Evolutionary conservation across 78 protist species (phyloP), one percentile per base, ranked within the genome.

Genomic region (Dictyostelium firmibasis): DNA sequence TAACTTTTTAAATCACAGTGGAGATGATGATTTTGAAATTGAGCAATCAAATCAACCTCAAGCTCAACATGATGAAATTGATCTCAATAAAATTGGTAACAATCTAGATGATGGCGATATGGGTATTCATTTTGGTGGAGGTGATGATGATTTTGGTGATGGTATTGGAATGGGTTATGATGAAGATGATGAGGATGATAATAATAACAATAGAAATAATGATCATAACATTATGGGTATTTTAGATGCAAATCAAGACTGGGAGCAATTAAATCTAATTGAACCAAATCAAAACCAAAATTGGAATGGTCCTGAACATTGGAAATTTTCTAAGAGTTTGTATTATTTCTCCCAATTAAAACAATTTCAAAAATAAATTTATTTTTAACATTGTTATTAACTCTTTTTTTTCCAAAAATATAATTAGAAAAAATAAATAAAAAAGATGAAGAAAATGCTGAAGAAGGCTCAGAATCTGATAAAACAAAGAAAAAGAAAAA

Each of bases 241-340:
- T 47, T 31, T 47, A 35, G 70, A 44, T 35, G 23, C 85, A 60
- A 35, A 81, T 43, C 50, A 31, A 47, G 86, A 81, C 9, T 88
- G 87, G 83, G 72, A 64, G 16, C 93, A 95, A 53, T 93, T 82
- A 25, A 50, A 57, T 27, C 85, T 76, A 96, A 78, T 95, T 53
- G 93, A 64, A 29, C 33, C 16, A 6, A 27, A 31, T 23, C 25
- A 20, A 20, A 20, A 84, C 29, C 44, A 95, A 44, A 91, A 88
- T 83, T 97, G 98, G 98, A 84, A 95, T 1, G 97, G 97, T 16
- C 96, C 97, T 3, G 38, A 41, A n/a, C 96, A 95, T 76, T 97
- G 98, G 98, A 94, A 97, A 75, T 78, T 86, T 23, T 35, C 81
- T 9, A 60, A 23, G 47, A 84, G 67, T 57, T 57, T 57, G 67